Base-by-base conservation (phyloP, 169 alveolate species). In the Neospora caninum region DNA sequence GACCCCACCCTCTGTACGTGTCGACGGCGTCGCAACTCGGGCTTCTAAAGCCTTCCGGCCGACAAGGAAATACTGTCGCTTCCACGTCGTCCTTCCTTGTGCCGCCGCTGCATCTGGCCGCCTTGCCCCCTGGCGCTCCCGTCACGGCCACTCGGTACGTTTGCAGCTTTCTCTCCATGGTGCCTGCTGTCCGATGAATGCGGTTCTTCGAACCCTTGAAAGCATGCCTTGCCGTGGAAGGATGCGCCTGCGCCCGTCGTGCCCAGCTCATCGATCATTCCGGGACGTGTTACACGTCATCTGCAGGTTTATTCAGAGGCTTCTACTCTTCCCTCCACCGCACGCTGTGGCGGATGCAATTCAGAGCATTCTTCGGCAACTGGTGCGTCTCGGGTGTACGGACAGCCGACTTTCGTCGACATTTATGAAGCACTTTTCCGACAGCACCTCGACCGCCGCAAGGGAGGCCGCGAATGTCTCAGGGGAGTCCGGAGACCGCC, bases 261-360 rank as follows among this genome's bases (percentile, higher is more conserved):
- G n/a, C n/a, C n/a, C n/a, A n/a, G n/a, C n/a, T n/a, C n/a, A n/a
- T n/a, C n/a, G n/a, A n/a, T n/a, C n/a, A n/a, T n/a, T n/a, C n/a
- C n/a, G n/a, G n/a, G n/a, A n/a, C n/a, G n/a, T n/a, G n/a, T n/a
- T n/a, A n/a, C n/a, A n/a, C n/a, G n/a, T 53, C 27, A 7, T 64
- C 31, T 16, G 31, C 92, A 88, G 92, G 18, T 88, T 88, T 84
- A 36, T 88, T 18, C 92, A 88, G 84, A 25, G 84, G 38, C 84
- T 88, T 83, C 64, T 88, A 64, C 92, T 88, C 49, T 49, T 88
- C 42, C 92, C 92, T 58, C 92, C 92, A 0, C 92, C 92, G 49
- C 84, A 41, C 0, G 64, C 54, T 1, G 84, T 58, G 53, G 92
- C 92, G 7, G 92, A 88, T 27, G 80, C 92, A n/a, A 58, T 88